Evolutionary conservation across 78 protist genomes (phyloP).

Genomic region (Dictyostelium citrinum): DNA sequence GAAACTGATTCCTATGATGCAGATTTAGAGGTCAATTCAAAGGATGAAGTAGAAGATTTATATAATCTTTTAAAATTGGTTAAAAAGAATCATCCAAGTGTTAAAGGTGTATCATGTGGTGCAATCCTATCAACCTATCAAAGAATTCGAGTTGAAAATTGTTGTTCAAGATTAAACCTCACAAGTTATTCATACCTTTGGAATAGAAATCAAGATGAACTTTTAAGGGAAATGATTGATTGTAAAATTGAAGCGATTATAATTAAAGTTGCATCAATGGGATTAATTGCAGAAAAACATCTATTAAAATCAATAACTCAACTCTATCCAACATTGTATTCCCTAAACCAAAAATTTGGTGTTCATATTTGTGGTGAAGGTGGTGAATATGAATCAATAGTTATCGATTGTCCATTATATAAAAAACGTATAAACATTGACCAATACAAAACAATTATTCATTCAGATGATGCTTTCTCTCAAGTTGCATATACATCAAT

Average conservation of each 20-base stretch:
- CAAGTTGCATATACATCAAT: constrained; percentile 50
- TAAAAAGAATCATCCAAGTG: constrained; percentile 54
- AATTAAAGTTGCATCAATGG: constrained; percentile 91
- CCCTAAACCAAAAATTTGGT: constrained; percentile 48
- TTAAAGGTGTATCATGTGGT: constrained; percentile 94
- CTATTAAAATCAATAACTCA: constrained; percentile 81
- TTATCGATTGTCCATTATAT: constrained; percentile 93
- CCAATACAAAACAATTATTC: constrained; percentile 17
- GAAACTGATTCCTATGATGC: constrained; percentile 40
- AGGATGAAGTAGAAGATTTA: constrained; percentile 97
- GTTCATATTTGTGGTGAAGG: constrained; percentile 98
- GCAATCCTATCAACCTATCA: constrained; percentile 97
- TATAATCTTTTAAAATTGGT: constrained; percentile 61
- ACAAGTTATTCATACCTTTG: constrained; percentile 89
- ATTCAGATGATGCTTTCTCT: constrained; percentile 69
- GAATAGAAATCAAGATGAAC: constrained; percentile 87
- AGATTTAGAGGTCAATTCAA: neutral
- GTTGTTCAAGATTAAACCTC: constrained; percentile 90
- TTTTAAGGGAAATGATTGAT: constrained; percentile 89
- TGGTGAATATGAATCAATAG: constrained; percentile 98
- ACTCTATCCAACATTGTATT: constrained; percentile 47
- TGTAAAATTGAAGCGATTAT: constrained; percentile 83
- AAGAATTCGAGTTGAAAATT: constrained; percentile 93
- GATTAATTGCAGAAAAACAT: constrained; percentile 80
- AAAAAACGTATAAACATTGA: constrained; percentile 28